Conservation (phyloP, 345 rosid genomes). For the Populus alba region DNA sequence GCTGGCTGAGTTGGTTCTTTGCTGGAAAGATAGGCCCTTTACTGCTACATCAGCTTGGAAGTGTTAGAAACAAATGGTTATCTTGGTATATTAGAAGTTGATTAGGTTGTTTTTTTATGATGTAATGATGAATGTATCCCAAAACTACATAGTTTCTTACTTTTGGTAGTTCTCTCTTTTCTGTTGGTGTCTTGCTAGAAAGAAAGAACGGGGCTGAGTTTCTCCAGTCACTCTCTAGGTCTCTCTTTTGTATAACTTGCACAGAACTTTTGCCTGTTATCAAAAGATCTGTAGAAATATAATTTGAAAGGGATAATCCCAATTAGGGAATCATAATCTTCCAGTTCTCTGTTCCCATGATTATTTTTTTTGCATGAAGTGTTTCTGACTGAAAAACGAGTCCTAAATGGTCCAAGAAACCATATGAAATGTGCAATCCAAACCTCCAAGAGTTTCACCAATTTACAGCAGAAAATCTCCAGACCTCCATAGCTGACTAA, state of each 20-base stretch:
- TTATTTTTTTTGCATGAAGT: background rate
- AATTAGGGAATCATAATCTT: background rate
- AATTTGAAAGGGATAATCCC: background rate
- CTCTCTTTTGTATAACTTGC: conserved; percentile 4
- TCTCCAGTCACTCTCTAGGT: background rate
- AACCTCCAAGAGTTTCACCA: background rate
- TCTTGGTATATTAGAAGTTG: background rate
- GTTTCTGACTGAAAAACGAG: background rate
- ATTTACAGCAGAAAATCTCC: background rate
- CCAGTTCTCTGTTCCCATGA: background rate
- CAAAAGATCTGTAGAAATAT: background rate
- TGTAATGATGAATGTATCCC: conserved; percentile 4
- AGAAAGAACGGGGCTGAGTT: background rate
- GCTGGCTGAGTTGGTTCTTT: conserved; percentile 82
- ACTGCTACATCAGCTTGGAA: conserved; percentile 93
- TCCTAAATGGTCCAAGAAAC: background rate
- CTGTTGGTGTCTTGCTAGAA: background rate
- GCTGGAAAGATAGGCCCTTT: conserved; percentile 77
- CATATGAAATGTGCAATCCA: background rate
- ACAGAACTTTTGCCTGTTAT: conserved; percentile 5
- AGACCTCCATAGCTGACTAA: background rate
- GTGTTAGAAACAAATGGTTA: conserved; percentile 29
- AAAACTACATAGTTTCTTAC: background rate
- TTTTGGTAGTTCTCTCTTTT: background rate
- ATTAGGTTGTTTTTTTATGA: conserved; percentile 1